These are phyloP conservation scores for Lomentospora prolificans DNA, from an alignment of 2,329 filamentous ascomycete genomes.

Conservation along the genomic window DNA sequence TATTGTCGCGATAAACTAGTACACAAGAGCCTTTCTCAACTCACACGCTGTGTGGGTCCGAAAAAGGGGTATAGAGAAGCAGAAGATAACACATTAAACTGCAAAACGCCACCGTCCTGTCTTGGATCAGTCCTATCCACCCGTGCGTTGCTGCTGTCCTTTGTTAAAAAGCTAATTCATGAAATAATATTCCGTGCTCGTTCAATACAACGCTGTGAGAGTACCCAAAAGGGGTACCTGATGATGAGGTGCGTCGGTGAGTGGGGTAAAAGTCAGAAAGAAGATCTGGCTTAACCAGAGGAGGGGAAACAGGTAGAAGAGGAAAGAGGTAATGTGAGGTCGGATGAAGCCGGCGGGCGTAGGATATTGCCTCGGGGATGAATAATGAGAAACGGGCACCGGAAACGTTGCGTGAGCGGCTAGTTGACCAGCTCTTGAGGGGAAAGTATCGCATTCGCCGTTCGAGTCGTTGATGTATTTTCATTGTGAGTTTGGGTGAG, in stretches of 20 bases:
- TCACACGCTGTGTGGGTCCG: not conserved
- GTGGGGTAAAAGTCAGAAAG: not conserved
- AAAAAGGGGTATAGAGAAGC: not conserved
- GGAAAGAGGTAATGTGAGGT: not conserved
- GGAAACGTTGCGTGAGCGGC: too few relatives aligned
- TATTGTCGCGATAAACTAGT: not conserved
- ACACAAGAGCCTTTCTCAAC: not conserved
- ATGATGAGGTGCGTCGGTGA: not conserved
- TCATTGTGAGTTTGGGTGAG: too few relatives aligned
- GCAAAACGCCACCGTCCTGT: constrained; percentile 6
- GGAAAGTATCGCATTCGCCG: too few relatives aligned
- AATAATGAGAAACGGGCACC: too few relatives aligned
- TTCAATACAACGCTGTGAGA: not conserved
- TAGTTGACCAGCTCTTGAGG: too few relatives aligned
- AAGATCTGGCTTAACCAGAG: not conserved
- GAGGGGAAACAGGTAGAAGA: not conserved
- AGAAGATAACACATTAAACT: not conserved
- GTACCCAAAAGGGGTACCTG: not conserved
- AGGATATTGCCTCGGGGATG: not conserved
- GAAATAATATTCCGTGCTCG: not conserved
- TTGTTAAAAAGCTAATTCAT: not conserved
- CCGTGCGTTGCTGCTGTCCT: constrained; percentile 1
- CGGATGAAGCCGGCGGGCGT: too few relatives aligned
- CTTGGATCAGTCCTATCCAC: constrained; percentile 3
- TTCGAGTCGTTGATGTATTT: too few relatives aligned